phyloP scores from a whole-genome alignment of 2,329 filamentous ascomycete species.

The Trichoderma pleuroti region DNA sequence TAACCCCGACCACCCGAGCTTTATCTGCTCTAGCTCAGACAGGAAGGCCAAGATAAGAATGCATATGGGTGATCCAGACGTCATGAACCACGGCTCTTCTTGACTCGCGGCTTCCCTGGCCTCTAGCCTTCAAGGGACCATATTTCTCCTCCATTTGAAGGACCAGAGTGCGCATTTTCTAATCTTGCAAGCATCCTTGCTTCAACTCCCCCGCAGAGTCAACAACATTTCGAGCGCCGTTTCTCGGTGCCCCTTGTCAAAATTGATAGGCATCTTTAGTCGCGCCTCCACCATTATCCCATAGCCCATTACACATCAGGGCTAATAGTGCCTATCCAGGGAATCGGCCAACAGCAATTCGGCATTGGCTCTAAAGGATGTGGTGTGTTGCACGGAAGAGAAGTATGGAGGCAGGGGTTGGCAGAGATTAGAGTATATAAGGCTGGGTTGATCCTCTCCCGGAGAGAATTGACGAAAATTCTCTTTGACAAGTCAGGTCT shows the following conservation, averaged over 20 bases:
- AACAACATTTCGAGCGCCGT: background rate
- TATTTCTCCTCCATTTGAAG: background rate
- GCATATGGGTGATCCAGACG: background rate
- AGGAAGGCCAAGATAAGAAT: constrained; percentile 15
- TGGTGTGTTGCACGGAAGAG: background rate
- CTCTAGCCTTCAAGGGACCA: background rate
- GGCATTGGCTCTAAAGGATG: background rate
- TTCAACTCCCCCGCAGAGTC: background rate
- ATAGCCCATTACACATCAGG: background rate
- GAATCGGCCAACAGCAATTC: background rate
- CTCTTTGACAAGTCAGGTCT: background rate
- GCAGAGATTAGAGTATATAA: background rate
- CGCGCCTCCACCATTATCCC: background rate
- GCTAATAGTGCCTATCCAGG: background rate
- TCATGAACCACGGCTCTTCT: background rate
- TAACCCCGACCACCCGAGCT: background rate
- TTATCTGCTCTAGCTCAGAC: constrained; percentile 5
- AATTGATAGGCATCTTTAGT: background rate
- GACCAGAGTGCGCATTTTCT: background rate
- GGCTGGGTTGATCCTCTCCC: background rate
- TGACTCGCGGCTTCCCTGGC: background rate
- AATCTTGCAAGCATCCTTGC: background rate
- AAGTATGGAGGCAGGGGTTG: background rate
- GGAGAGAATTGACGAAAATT: background rate
- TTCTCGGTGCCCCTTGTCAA: background rate